These are phyloP conservation scores for Phylloporus sp. DNA, from an alignment of 768 basidiomycete species.

Conservation along the genomic window DNA sequence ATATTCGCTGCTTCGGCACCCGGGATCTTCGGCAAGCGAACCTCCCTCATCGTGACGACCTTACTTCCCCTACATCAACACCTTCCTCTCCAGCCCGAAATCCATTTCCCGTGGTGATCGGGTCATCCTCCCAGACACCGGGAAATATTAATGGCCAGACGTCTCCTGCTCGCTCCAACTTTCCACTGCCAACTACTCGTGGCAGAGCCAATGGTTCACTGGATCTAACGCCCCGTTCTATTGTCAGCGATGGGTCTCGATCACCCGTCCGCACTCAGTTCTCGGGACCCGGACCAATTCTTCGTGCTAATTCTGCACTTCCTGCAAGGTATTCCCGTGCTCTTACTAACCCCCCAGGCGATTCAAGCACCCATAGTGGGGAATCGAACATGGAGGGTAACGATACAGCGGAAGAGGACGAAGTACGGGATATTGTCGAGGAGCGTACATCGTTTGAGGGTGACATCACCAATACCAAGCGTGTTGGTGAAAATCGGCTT, in stretches of 20 bases:
- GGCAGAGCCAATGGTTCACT: slow-evolving; percentile 19
- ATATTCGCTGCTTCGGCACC: slow-evolving; percentile 76
- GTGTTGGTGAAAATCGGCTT: slow-evolving; percentile 41
- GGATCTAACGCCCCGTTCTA: slow-evolving; percentile 22
- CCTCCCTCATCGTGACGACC: slow-evolving; percentile 48
- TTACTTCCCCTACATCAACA: slow-evolving; percentile 33
- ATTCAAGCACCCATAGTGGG: slow-evolving; percentile 1
- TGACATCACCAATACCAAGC: slow-evolving; percentile 44
- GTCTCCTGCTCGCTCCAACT: slow-evolving; percentile 31
- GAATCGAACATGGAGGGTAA: slow-evolving; percentile 21
- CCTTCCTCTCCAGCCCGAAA: slow-evolving; percentile 26
- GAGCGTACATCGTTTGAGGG: slow-evolving; percentile 22
- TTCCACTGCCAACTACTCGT: slow-evolving; percentile 31
- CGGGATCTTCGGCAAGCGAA: slow-evolving; percentile 69
- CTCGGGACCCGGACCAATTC: slow-evolving; percentile 31
- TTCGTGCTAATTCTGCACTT: slow-evolving; percentile 40
- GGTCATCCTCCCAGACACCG: slow-evolving; percentile 7
- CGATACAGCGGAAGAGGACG: slow-evolving; percentile 25
- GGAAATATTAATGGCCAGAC: slow-evolving; percentile 21
- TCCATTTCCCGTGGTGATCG: slow-evolving; percentile 15
- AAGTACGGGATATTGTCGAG: slow-evolving; percentile 28
- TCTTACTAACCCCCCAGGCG: slow-evolving; percentile 11
- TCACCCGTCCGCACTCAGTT: slow-evolving; percentile 27
- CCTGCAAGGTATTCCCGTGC: slow-evolving; percentile 35
- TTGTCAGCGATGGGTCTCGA: slow-evolving; percentile 16